A percentile compares a stretch with the other conserved stretches of the same genome.
phyloP scores from a whole-genome alignment of 2,329 filamentous ascomycete genomes.

The Trichoderma sp. region DNA sequence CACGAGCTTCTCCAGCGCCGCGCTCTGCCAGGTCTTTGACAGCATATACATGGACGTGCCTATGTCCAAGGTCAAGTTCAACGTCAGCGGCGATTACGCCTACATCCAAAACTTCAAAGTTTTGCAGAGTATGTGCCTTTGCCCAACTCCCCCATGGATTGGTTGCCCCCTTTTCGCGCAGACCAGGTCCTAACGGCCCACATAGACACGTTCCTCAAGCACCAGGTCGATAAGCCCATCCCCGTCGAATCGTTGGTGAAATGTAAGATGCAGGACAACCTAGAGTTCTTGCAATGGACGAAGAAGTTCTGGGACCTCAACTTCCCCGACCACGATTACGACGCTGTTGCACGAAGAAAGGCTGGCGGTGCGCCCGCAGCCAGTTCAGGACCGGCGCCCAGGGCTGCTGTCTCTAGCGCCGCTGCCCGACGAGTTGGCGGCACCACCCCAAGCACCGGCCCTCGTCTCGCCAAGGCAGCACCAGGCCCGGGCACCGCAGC shows the following conservation, averaged over 20 bases:
- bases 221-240: slow-evolving; percentile 84
- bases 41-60: slow-evolving; percentile 95
- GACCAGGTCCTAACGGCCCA: slow-evolving; percentile 19
- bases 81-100: slow-evolving; percentile 93
- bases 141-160: neutral
- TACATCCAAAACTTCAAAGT: slow-evolving; percentile 99
- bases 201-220: slow-evolving; percentile 76
- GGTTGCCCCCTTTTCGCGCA: neutral
- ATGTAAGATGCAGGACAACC: slow-evolving; percentile 99
- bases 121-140: slow-evolving; percentile 73
- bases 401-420: slow-evolving; percentile 47
- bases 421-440: slow-evolving; percentile 54
- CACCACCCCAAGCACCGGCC: slow-evolving; percentile 59
- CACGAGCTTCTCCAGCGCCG: slow-evolving; percentile 62
- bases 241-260: slow-evolving; percentile 87
- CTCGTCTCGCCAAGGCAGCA: slow-evolving; percentile 44
- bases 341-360: slow-evolving; percentile 82
- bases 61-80: slow-evolving; percentile 97
- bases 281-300: slow-evolving; percentile 96
- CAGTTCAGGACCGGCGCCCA: slow-evolving; percentile 45
- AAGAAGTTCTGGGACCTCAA: slow-evolving; percentile 98
- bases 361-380: slow-evolving; percentile 63
- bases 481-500: slow-evolving; percentile 63
- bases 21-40: slow-evolving; percentile 96
- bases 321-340: slow-evolving; percentile 96